Conservation (phyloP, 495 filamentous ascomycete genomes). For the Copromyces sp. region DNA sequence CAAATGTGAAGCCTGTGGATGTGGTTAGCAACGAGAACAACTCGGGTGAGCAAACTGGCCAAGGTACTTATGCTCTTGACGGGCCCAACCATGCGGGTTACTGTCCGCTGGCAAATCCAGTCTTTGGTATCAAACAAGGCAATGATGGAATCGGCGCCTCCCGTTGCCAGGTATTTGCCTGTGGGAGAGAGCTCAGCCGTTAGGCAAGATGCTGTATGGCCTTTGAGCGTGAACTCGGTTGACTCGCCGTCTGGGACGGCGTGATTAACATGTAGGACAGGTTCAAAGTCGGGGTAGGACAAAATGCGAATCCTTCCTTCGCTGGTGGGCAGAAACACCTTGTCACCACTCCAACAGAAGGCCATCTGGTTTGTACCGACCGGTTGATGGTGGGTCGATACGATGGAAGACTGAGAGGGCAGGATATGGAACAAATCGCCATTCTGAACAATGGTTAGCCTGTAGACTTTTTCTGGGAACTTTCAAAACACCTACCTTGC, state of each 20-base stretch:
- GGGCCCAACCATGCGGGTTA: slow-evolving; percentile 65
- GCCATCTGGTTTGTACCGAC: slow-evolving; percentile 72
- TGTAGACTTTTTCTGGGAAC: neutral
- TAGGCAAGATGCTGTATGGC: slow-evolving; percentile 71
- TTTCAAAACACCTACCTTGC: slow-evolving; percentile 52
- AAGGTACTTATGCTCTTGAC: slow-evolving; percentile 64
- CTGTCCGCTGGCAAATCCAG: slow-evolving; percentile 79
- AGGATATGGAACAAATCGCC: slow-evolving; percentile 60
- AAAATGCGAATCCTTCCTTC: slow-evolving; percentile 76
- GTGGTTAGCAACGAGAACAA: slow-evolving; percentile 11
- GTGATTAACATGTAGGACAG: slow-evolving; percentile 31
- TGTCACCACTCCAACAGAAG: slow-evolving; percentile 66
- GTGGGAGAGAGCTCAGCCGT: slow-evolving; percentile 63
- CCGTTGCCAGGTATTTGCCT: slow-evolving; percentile 73
- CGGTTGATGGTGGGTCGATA: slow-evolving; percentile 56
- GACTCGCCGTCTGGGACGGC: slow-evolving; percentile 25
- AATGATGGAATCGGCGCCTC: slow-evolving; percentile 81
- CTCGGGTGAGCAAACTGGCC: neutral
- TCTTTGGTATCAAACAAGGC: slow-evolving; percentile 86
- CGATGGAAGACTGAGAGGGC: slow-evolving; percentile 38
- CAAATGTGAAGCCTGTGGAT: slow-evolving; percentile 62
- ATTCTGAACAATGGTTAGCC: slow-evolving; percentile 35
- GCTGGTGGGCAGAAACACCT: slow-evolving; percentile 71
- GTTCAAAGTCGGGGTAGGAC: slow-evolving; percentile 53
- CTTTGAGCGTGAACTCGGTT: slow-evolving; percentile 55